phyloP scores from a whole-genome alignment of 768 basidiomycete genomes.

The Cystofilobasidium ferigula region DNA sequence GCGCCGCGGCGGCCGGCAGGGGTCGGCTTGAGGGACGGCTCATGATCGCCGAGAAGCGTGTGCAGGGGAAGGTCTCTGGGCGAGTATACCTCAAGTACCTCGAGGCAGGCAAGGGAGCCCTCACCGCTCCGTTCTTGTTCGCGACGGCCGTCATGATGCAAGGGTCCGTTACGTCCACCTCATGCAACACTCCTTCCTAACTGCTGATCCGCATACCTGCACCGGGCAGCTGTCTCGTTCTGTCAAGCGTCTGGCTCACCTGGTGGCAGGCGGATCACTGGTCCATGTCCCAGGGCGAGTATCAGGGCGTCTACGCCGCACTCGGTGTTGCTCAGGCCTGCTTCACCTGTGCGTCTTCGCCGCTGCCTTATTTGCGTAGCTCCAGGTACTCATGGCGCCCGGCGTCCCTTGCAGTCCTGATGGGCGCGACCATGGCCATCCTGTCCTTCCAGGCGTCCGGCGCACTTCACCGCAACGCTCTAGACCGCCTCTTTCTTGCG shows the following conservation, averaged over 20 bases:
- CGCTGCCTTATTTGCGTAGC: slow-evolving; percentile 46
- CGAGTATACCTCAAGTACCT: slow-evolving; percentile 57
- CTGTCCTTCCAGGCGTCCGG: slow-evolving; percentile 70
- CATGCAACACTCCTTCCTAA: slow-evolving; percentile 35
- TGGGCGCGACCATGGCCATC: slow-evolving; percentile 44
- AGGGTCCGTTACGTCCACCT: slow-evolving; percentile 32
- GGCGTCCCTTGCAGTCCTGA: neutral
- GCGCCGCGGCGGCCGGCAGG: slow-evolving; percentile 47
- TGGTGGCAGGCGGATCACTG: slow-evolving; percentile 60
- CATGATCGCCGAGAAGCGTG: slow-evolving; percentile 77
- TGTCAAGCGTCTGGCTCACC: slow-evolving; percentile 57
- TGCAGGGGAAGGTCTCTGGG: slow-evolving; percentile 56
- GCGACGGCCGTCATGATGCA: slow-evolving; percentile 57
- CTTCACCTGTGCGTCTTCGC: slow-evolving; percentile 54
- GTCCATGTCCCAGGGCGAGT: slow-evolving; percentile 46
- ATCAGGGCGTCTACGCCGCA: slow-evolving; percentile 57
- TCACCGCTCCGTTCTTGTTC: slow-evolving; percentile 58
- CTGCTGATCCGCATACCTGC: slow-evolving; percentile 46
- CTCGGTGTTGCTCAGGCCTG: slow-evolving; percentile 60
- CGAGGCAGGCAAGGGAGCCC: slow-evolving; percentile 54
- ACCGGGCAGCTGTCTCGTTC: slow-evolving; percentile 56
- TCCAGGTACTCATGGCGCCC: slow-evolving; percentile 43
- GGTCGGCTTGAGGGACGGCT: slow-evolving; percentile 58
- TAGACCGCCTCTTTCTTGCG: slow-evolving; percentile 53
- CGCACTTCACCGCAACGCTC: slow-evolving; percentile 49